These are phyloP conservation scores for Euclidium syriacum DNA, from an alignment of 345 rosid genomes.

Conservation along the genomic window DNA sequence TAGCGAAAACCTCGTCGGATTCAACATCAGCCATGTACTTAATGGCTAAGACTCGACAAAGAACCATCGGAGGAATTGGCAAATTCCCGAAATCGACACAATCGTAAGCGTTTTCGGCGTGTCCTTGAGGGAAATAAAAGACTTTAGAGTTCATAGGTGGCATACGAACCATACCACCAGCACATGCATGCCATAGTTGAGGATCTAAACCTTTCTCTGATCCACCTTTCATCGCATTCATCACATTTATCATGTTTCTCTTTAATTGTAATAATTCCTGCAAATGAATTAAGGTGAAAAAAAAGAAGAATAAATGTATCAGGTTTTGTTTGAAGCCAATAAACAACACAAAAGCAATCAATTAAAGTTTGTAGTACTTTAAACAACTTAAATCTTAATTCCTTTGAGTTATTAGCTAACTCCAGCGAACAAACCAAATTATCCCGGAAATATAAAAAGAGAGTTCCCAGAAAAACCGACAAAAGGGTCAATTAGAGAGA, in stretches of 20 bases:
- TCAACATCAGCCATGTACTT: conserved; percentile 88
- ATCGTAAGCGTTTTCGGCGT: conserved; percentile 81
- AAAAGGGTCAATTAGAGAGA: conserved; percentile 10
- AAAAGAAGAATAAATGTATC: not conserved
- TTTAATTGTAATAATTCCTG: conserved; percentile 3
- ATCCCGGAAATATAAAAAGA: conserved; percentile 4
- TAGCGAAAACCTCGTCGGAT: conserved; percentile 84
- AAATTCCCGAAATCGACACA: conserved; percentile 45
- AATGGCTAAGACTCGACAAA: conserved; percentile 57
- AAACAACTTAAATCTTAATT: not conserved
- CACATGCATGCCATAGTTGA: conserved; percentile 98
- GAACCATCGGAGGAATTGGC: conserved; percentile 47
- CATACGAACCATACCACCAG: conserved; percentile 95
- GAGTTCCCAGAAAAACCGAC: conserved; percentile 10
- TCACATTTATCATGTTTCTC: conserved; percentile 36
- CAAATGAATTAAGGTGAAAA: not conserved
- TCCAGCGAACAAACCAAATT: conserved; percentile 16
- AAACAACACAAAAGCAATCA: not conserved
- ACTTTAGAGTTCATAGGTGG: conserved; percentile 74
- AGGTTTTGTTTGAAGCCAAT: not conserved
- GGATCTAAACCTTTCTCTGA: conserved; percentile 71
- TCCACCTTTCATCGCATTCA: conserved; percentile 42
- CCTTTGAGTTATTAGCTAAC: conserved; percentile 20
- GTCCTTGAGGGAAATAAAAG: conserved; percentile 91
- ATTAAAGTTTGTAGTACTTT: not conserved